Evolutionary conservation across 192 early-diverging fungal species (phyloP), one percentile per base, ranked within the genome.

Genomic region (Jimgerdemannia lactiflua): DNA sequence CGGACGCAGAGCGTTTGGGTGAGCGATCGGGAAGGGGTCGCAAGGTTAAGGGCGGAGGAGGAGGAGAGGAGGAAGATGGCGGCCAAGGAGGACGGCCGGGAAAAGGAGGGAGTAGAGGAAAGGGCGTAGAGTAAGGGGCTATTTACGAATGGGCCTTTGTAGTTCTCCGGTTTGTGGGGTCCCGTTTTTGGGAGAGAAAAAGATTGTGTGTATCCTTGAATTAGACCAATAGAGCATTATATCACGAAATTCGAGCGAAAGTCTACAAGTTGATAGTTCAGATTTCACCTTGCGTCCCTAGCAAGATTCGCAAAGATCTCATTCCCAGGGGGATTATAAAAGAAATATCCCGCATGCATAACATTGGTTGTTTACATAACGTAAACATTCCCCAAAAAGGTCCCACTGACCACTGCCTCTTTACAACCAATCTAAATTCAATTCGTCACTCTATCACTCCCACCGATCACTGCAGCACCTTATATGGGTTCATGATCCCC

Each of bases 401-500:
- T 29, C 29, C 29, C 29, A 29, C 29, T 29, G 29, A 29, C 29
- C 29, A 29, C 29, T 29, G 29, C 29, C 29, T 29, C 29, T 29
- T 29, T 29, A 1, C 29, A 29, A 29, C 29, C 29, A 1, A 29
- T 29, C 29, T 29, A 29, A 29, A 59, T 59, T 59, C 49, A 59
- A 59, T 14, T 14, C 14, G 49, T 59, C 14, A 59, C 29, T 1
- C 29, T 29, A 29, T 1, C 29, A 59, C 49, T 59, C 49, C 49
- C 49, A 10, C 49, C 49, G 0, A 59, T 59, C 49, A 59, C 40
- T 18, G 82, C 42, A 88, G 64, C 39, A 89, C 83, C 74, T 91
- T 91, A 79, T 89, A 89, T 0, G 89, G 89, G 69, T 95, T 96
- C 84, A 97, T 82, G 70, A 97, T 96, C 40, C 89, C 87, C 44